Percentiles rank a stretch among this genome's conserved stretches.
Evolutionary conservation across 2,329 filamentous ascomycete species (phyloP).

Genomic region (Claviceps arundinis): DNA sequence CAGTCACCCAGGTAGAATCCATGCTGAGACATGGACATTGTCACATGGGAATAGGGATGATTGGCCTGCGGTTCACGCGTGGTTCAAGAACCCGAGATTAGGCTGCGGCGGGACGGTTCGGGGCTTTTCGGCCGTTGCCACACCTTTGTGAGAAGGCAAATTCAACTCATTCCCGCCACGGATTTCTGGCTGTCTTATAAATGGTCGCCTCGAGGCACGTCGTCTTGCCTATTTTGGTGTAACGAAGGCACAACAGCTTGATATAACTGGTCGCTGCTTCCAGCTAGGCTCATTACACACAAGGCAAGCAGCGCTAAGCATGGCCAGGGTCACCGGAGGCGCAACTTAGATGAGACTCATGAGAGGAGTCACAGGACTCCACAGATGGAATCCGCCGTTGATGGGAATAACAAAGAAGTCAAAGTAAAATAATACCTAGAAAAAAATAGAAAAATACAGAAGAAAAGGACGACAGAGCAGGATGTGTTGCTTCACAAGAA

Average conservation of each 20-base stretch:
- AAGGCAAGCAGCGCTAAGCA: background rate
- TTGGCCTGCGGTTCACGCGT: background rate
- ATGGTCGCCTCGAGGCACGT: background rate
- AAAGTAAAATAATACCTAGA: too few relatives aligned
- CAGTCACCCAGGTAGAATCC: too few relatives aligned
- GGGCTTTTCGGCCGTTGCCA: background rate
- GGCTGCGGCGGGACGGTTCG: background rate
- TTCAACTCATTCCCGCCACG: background rate
- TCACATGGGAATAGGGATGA: too few relatives aligned
- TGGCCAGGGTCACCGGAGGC: background rate
- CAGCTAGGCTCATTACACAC: background rate
- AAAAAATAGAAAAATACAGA: background rate
- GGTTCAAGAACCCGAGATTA: background rate
- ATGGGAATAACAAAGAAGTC: too few relatives aligned
- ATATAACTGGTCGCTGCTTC: background rate
- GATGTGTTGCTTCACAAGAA: too few relatives aligned
- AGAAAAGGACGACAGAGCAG: background rate
- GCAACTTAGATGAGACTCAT: background rate
- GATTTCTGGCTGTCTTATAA: background rate
- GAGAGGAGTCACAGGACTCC: background rate
- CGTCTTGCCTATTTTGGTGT: background rate
- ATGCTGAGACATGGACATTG: background rate
- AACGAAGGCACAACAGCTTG: background rate
- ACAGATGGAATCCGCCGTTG: background rate
- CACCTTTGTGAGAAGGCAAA: background rate